Conservation (phyloP, 2,329 filamentous ascomycete genomes). For the Onygenales sp. region DNA sequence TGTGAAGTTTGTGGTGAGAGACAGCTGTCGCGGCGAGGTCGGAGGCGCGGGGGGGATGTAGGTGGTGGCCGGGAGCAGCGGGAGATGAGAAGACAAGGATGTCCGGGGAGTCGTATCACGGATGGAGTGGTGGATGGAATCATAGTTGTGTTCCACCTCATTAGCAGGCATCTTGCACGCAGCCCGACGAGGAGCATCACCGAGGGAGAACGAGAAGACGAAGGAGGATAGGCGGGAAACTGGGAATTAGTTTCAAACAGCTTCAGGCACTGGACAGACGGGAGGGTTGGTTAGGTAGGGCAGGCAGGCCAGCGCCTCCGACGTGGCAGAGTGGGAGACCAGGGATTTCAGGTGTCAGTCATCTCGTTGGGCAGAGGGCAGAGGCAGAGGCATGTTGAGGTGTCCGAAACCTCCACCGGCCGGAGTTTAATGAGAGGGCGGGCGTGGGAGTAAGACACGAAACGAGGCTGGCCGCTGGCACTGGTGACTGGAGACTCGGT, state of each 20-base stretch:
- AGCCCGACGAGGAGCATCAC: constrained; percentile 21
- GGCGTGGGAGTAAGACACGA: neutral
- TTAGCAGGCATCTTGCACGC: constrained; percentile 30
- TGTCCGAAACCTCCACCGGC: neutral
- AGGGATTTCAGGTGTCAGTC: constrained; percentile 2
- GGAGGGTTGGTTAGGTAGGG: neutral
- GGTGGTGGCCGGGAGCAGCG: constrained; percentile 18
- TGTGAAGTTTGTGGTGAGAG: constrained; percentile 12
- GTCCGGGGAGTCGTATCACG: constrained; percentile 6
- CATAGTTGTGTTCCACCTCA: constrained; percentile 32
- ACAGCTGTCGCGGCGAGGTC: constrained; percentile 15
- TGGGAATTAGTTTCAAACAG: neutral
- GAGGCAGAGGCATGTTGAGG: constrained; percentile 18
- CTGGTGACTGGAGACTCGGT: neutral
- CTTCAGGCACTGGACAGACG: neutral
- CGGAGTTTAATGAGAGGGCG: neutral
- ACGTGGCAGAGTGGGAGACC: constrained; percentile 1
- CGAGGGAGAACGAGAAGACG: constrained; percentile 13
- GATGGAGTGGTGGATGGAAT: constrained; percentile 18
- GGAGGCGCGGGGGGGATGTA: constrained; percentile 16
- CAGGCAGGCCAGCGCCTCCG: neutral
- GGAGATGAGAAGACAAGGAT: constrained; percentile 14
- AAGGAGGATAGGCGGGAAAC: neutral
- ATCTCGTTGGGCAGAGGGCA: constrained; percentile 5
- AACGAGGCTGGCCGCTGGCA: constrained; percentile 5